Conservation (phyloP, 2,329 filamentous ascomycete species). For the Beauveria sp. region DNA sequence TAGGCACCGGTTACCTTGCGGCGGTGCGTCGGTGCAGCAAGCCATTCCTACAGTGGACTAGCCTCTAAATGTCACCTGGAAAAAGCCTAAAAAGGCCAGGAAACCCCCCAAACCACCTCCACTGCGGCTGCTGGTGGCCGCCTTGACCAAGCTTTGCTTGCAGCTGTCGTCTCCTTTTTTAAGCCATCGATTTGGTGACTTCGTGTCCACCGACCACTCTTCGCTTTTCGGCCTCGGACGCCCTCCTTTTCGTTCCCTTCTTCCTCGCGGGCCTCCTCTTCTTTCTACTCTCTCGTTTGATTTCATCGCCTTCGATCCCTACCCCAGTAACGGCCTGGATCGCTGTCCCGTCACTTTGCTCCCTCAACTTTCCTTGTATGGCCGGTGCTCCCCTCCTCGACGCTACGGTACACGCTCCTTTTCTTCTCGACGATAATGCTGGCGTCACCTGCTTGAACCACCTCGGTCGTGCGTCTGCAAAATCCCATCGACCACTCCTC, state of each 20-base stretch:
- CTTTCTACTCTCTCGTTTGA: background rate
- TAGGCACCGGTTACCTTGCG: background rate
- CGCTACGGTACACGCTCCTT: constrained; percentile 1
- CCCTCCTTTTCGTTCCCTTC: background rate
- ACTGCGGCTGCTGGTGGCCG: background rate
- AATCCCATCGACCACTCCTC: background rate
- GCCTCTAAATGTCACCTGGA: background rate
- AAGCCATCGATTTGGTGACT: constrained; percentile 2
- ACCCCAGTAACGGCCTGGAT: background rate
- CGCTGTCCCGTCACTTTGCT: background rate
- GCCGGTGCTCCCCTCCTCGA: background rate
- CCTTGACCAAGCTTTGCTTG: background rate
- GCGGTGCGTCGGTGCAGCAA: background rate
- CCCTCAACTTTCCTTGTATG: background rate
- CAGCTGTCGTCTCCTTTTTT: constrained; percentile 6
- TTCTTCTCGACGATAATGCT: constrained; percentile 5
- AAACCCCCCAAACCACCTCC: background rate
- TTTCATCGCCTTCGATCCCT: background rate
- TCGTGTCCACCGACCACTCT: background rate
- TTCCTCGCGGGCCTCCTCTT: background rate
- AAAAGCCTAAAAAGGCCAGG: background rate
- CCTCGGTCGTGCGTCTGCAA: background rate
- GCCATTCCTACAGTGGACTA: background rate
- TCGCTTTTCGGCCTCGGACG: background rate
- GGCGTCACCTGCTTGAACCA: background rate